Conservation (phyloP, 352 stramenopile species). For the Pythium vanterpoolii region DNA sequence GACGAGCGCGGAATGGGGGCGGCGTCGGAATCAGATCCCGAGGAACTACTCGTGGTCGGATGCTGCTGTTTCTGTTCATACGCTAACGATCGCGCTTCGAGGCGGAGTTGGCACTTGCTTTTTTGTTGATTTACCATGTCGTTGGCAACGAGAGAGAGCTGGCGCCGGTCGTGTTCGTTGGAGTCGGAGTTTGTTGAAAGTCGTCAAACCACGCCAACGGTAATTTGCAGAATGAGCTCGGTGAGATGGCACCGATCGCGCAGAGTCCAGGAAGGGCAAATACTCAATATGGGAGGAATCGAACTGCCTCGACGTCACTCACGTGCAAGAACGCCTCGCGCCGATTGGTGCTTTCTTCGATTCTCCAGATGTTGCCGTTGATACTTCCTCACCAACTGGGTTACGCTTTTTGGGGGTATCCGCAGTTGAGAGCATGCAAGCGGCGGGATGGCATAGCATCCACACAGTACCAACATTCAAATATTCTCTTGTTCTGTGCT, state of each 20-base stretch:
- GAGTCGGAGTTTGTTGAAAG: not conserved
- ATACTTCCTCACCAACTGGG: not conserved
- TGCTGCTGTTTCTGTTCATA: conserved; percentile 25
- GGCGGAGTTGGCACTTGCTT: conserved; percentile 65
- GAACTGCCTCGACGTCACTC: not conserved
- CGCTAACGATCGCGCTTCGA: conserved; percentile 51
- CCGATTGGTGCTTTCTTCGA: conserved; percentile 18
- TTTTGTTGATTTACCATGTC: conserved; percentile 53
- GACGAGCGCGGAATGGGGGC: not conserved
- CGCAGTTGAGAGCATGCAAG: conserved; percentile 5
- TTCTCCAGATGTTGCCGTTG: conserved; percentile 27
- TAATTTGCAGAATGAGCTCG: conserved; percentile 3
- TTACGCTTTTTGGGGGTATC: conserved; percentile 7
- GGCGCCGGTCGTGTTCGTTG: not conserved
- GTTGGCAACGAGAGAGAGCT: not conserved
- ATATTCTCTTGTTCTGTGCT: not conserved
- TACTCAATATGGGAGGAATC: not conserved
- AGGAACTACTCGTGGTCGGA: not conserved
- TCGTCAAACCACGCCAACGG: not conserved
- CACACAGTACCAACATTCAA: conserved; percentile 12
- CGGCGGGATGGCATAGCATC: conserved; percentile 8
- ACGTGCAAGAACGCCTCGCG: too few relatives aligned
- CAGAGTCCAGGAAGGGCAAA: not conserved
- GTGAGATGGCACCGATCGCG: not conserved
- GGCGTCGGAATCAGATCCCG: not conserved